These are phyloP conservation scores for Rhizopogon vesiculosus DNA, from an alignment of 768 basidiomycete species.

Conservation along the genomic window DNA sequence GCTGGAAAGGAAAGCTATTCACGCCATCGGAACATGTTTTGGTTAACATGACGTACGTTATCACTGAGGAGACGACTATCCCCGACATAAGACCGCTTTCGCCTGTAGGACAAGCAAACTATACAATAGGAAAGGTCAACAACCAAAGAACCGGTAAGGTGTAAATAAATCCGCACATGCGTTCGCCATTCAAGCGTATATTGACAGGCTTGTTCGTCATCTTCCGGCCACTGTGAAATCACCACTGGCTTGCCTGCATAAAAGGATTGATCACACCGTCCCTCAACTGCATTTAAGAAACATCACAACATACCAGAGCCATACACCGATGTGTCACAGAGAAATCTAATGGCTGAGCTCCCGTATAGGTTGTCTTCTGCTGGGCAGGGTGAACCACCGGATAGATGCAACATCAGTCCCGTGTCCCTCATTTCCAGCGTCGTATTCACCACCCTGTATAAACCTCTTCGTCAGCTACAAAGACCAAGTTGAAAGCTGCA, in stretches of 20 bases:
- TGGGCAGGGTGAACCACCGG: slow-evolving; percentile 62
- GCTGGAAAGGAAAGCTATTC: slow-evolving; percentile 30
- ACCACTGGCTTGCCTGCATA: slow-evolving; percentile 44
- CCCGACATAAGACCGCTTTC: slow-evolving; percentile 47
- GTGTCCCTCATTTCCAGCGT: slow-evolving; percentile 52
- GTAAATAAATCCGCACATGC: slow-evolving; percentile 41
- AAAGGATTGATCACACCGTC: not conserved
- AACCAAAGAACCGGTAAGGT: not conserved
- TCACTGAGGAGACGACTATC: slow-evolving; percentile 50
- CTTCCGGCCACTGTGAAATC: slow-evolving; percentile 58
- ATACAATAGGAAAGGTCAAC: not conserved
- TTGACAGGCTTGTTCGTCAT: slow-evolving; percentile 63
- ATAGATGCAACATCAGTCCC: slow-evolving; percentile 51
- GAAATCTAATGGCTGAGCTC: slow-evolving; percentile 69
- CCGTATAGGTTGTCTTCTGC: slow-evolving; percentile 38
- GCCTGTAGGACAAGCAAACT: slow-evolving; percentile 73
- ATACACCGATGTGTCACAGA: slow-evolving; percentile 66
- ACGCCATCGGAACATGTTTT: not conserved
- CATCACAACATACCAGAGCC: slow-evolving; percentile 35
- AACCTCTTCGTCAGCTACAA: not conserved
- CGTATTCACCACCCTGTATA: slow-evolving; percentile 42
- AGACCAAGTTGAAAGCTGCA: not conserved
- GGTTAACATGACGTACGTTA: slow-evolving; percentile 46
- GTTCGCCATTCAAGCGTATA: slow-evolving; percentile 86
- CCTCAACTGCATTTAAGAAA: no score